Percentiles rank a stretch among this genome's conserved stretches.
Evolutionary conservation across 345 rosid species (phyloP).

Genomic region (Gossypium longicalyx): DNA sequence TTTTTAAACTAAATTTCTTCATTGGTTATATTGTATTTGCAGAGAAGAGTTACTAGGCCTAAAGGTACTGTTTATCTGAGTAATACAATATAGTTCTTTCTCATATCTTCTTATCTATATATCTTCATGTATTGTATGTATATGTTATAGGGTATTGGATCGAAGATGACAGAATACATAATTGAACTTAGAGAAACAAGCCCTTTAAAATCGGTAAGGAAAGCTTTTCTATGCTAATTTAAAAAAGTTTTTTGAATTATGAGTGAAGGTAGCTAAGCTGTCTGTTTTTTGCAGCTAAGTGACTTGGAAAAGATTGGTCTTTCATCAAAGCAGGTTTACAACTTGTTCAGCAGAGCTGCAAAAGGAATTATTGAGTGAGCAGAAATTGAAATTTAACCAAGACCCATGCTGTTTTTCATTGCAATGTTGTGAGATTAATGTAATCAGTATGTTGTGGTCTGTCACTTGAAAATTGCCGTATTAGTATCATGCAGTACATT

Average conservation of each 20-base stretch:
- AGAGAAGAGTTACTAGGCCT: constrained; percentile 76
- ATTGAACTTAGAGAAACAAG: constrained; percentile 58
- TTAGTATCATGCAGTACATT: not conserved
- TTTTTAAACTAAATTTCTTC: constrained; percentile 8
- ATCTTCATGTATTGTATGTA: not conserved
- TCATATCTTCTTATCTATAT: not conserved
- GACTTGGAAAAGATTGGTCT: constrained; percentile 84
- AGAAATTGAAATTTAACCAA: constrained; percentile 3
- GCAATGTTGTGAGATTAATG: not conserved
- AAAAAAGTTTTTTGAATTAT: not conserved
- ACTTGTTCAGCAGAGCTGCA: constrained; percentile 57
- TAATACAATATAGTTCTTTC: not conserved
- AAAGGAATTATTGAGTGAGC: constrained; percentile 45
- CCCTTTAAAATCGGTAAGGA: constrained; percentile 59
- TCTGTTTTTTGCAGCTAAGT: constrained; percentile 45
- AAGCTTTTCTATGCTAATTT: not conserved
- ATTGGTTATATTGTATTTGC: constrained; percentile 19
- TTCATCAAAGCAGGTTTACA: constrained; percentile 73
- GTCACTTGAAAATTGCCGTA: not conserved
- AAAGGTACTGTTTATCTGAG: constrained; percentile 41
- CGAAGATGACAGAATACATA: constrained; percentile 70
- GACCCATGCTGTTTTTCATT: no score
- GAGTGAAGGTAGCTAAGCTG: not conserved
- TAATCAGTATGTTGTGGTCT: not conserved
- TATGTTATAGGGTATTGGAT: constrained; percentile 66